Percentiles rank a stretch among this genome's conserved stretches.
Evolutionary conservation across 208 protist species (phyloP).

Genomic region (Wallacemonas rigidus): DNA sequence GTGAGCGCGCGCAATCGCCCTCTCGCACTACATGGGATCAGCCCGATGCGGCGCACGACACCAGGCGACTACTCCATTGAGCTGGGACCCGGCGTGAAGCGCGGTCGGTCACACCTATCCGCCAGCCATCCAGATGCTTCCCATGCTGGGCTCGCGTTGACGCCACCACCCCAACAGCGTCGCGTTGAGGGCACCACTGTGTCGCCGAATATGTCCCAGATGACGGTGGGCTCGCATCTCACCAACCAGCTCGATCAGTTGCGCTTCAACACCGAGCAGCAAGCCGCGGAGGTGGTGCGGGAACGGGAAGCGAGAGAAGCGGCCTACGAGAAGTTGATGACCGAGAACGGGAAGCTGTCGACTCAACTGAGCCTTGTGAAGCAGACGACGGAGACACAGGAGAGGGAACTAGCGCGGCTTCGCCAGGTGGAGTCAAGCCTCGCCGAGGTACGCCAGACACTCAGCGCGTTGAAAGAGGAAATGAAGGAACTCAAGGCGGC

Average conservation of each 20-base stretch:
- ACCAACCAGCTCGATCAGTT: conserved; percentile 20
- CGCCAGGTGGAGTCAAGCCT: not conserved
- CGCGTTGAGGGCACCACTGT: no score
- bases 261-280: conserved; percentile 14
- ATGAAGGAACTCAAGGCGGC: conserved; percentile 2
- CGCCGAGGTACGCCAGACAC: not conserved
- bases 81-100: no score
- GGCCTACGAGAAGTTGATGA: not conserved
- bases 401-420: conserved; percentile 17
- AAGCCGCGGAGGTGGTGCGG: conserved; percentile 13
- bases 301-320: conserved; percentile 19
- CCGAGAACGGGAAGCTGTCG: conserved; percentile 18
- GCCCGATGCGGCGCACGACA: no score
- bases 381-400: conserved; percentile 2
- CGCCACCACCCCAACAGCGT: not conserved
- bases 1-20: no score
- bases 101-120: no score
- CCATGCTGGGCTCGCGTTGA: not conserved
- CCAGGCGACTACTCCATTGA: no score
- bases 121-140: no score
- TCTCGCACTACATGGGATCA: no score
- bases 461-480: not conserved
- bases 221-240: conserved; percentile 17
- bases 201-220: not conserved
- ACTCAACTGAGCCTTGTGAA: conserved; percentile 21